A percentile compares a stretch with the other conserved stretches of the same genome.
These are phyloP conservation scores for Dryas integrifolia DNA, from an alignment of 331 rosid genomes.

Conservation along the genomic window DNA sequence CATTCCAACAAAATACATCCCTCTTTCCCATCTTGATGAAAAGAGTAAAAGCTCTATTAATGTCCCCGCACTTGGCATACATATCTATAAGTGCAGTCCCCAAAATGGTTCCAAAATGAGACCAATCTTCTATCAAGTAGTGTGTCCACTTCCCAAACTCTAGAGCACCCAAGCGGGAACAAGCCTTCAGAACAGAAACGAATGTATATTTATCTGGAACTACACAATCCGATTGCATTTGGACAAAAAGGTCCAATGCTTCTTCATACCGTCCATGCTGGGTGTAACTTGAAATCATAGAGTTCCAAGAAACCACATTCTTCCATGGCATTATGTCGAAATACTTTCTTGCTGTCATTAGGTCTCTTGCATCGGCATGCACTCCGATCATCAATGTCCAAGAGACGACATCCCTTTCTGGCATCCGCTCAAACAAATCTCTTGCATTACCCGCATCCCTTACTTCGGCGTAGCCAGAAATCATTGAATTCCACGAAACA, in stretches of 20 bases:
- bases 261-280: slow-evolving; percentile 20
- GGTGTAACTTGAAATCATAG: slow-evolving; percentile 31
- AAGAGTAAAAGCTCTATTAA: slow-evolving; percentile 1
- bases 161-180: slow-evolving; percentile 15
- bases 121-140: slow-evolving; percentile 13
- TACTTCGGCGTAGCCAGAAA: slow-evolving; percentile 24
- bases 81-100: slow-evolving; percentile 19
- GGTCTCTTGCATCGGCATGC: slow-evolving; percentile 28
- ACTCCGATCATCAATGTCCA: slow-evolving; percentile 32
- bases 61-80: slow-evolving; percentile 18
- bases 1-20: slow-evolving; percentile 24
- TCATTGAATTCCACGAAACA: slow-evolving; percentile 32
- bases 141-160: slow-evolving; percentile 13
- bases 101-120: slow-evolving; percentile 13
- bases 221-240: slow-evolving; percentile 1
- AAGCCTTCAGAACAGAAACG: slow-evolving; percentile 13
- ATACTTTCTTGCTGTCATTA: slow-evolving; percentile 20
- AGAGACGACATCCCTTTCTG: slow-evolving; percentile 29
- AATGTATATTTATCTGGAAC: slow-evolving; percentile 11
- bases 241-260: slow-evolving; percentile 15
- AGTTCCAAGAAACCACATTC: slow-evolving; percentile 38
- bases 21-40: slow-evolving; percentile 14
- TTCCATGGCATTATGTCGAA: slow-evolving; percentile 32
- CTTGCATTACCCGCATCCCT: slow-evolving; percentile 14
- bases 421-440: slow-evolving; percentile 26